Conservation (phyloP, 768 basidiomycete species). For the Leccinum disarticulatum region DNA sequence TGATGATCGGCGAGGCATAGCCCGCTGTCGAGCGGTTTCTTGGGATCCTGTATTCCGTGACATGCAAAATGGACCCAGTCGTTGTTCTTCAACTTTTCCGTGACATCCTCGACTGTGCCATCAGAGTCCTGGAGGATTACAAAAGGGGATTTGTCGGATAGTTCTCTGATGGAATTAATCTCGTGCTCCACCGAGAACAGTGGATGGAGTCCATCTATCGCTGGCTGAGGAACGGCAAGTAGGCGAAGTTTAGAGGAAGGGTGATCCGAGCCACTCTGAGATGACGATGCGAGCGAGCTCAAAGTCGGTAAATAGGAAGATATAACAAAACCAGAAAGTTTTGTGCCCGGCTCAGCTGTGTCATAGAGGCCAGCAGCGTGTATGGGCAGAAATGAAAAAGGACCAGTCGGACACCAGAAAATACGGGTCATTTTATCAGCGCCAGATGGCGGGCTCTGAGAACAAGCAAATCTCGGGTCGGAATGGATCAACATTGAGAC, state of each 20-base stretch:
- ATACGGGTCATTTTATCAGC: background rate
- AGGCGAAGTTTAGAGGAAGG: background rate
- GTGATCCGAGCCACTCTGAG: too few species aligned
- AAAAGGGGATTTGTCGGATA: background rate
- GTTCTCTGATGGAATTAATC: background rate
- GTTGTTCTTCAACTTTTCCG: background rate
- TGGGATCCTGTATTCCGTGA: background rate
- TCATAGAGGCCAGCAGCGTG: background rate
- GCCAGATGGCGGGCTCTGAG: background rate
- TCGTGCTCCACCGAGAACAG: background rate
- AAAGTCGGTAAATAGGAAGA: too few species aligned
- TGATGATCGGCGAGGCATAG: background rate
- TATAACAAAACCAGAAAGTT: too few species aligned
- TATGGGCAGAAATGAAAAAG: background rate
- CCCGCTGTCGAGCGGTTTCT: background rate
- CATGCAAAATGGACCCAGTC: background rate
- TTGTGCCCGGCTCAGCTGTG: too few species aligned
- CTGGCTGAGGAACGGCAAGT: background rate
- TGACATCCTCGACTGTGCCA: background rate
- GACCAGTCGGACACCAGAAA: background rate
- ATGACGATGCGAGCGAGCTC: too few species aligned
- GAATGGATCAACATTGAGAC: background rate
- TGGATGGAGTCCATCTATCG: background rate
- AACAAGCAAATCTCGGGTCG: background rate
- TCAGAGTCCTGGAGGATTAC: background rate